Base-by-base conservation (phyloP, 495 filamentous ascomycete genomes). In the Penicillium bialowiezense region DNA sequence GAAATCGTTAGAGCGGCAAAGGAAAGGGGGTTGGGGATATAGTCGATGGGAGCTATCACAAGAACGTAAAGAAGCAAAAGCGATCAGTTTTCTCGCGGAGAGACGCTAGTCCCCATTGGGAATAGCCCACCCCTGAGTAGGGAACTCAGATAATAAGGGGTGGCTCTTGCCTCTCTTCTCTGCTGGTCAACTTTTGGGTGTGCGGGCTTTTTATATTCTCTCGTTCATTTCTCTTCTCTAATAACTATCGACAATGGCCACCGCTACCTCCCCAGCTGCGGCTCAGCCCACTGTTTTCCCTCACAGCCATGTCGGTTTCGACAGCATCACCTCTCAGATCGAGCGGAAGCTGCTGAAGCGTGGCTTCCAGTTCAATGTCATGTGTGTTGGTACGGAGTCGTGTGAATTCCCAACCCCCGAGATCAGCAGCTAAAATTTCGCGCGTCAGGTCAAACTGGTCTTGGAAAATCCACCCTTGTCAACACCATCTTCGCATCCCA, bases 401-500 rank as follows among this genome's bases (percentile, higher is more conserved):
- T 85, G 32, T 44, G 46, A 19, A 15, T 28, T 18, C 37, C 23
- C 14, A 21, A 10, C 29, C 23, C 29, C 0, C 28, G 24, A 44
- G 13, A 7, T 1, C 14, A 7, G 14, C 18, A 45, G 12, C 13
- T 21, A 20, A 37, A 38, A 12, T 17, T 10, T 5, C 35, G 21
- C 37, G 40, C 40, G 47, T 39, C 67, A 98, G 93, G 93, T 58
- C 93, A 99, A 78, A 99, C 93, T 58, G 93, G 93, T 56, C 85
- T 99, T 52, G 93, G 93, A 69, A 99, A 99, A 76, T 97, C 91
- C 21, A 99, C 93, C 38, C 75, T 99, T 60, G 96, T 99, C 78
- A 99, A 99, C 81, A 99, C 93, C 71, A 97, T 99, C 81, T 99
- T 99, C 76, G 95, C 93, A 55, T 97, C 93, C 54, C 93, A 99